Conservation (phyloP, 106 monocot species). For the Dioscorea alata region DNA sequence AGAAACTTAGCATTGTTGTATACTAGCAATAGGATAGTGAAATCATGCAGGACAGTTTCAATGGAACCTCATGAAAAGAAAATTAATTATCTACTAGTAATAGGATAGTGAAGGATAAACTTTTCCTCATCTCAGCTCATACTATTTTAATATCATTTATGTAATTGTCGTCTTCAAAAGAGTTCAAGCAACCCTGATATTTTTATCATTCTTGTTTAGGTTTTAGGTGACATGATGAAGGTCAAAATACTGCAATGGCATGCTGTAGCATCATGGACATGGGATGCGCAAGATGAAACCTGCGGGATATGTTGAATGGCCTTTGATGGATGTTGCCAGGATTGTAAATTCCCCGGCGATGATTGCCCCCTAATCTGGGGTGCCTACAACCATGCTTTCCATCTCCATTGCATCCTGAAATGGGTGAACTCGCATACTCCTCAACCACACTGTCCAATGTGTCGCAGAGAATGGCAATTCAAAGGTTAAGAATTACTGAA, state of each 20-base stretch:
- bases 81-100: neutral
- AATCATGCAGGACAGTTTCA: no score
- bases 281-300: slow-evolving; percentile 85
- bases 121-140: neutral
- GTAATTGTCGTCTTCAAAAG: no score
- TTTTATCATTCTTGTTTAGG: neutral
- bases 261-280: slow-evolving; percentile 81
- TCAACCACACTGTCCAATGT: slow-evolving; percentile 82
- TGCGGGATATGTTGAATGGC: slow-evolving; percentile 90
- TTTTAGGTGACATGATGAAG: slow-evolving; percentile 35
- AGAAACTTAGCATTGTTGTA: no score
- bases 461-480: slow-evolving; percentile 87
- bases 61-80: neutral
- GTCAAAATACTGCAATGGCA: slow-evolving; percentile 72
- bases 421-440: slow-evolving; percentile 82
- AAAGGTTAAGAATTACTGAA: slow-evolving; percentile 34
- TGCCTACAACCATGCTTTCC: slow-evolving; percentile 75
- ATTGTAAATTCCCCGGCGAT: slow-evolving; percentile 87
- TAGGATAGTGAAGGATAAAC: neutral
- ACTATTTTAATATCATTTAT: no score
- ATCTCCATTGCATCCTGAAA: slow-evolving; percentile 84
- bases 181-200: neutral
- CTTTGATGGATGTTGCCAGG: slow-evolving; percentile 87
- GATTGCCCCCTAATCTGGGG: slow-evolving; percentile 93
- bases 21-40: no score